A percentile compares a stretch with the other conserved stretches of the same genome.
Conservation (phyloP, 2,329 filamentous ascomycete species). For the Talaromyces sp. region DNA sequence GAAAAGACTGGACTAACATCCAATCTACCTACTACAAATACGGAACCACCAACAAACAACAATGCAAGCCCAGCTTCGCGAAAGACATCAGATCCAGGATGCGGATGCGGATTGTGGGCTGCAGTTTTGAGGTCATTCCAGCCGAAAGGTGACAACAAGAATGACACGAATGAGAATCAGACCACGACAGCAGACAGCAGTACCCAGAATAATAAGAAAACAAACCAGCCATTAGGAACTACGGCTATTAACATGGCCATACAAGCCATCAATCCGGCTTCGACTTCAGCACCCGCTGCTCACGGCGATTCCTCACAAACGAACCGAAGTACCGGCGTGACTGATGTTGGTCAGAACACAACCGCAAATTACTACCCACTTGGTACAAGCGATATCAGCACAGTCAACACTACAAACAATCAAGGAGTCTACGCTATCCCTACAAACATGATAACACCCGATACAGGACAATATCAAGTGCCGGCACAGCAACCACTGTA, state of each 20-base stretch:
- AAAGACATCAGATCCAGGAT: not conserved
- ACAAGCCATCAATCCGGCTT: not conserved
- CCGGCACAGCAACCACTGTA: not conserved
- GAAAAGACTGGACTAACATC: not conserved
- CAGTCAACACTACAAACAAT: not conserved
- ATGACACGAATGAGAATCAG: not conserved
- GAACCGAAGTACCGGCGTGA: not conserved
- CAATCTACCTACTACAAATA: not conserved
- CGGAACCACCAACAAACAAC: not conserved
- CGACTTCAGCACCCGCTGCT: not conserved
- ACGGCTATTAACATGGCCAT: not conserved
- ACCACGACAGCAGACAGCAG: not conserved
- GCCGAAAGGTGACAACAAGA: not conserved
- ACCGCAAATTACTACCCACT: not conserved
- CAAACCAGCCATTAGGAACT: not conserved
- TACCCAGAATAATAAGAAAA: not conserved
- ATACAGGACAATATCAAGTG: not conserved
- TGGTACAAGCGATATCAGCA: not conserved
- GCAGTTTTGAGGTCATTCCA: not conserved
- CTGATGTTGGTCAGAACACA: not conserved
- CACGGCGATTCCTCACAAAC: not conserved
- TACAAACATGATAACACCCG: not conserved
- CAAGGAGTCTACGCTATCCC: not conserved
- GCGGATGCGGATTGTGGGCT: not conserved
- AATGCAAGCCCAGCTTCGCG: not conserved